Conservation (phyloP, 2,329 filamentous ascomycete species). For the Tolypocladium cylindrosporum region DNA sequence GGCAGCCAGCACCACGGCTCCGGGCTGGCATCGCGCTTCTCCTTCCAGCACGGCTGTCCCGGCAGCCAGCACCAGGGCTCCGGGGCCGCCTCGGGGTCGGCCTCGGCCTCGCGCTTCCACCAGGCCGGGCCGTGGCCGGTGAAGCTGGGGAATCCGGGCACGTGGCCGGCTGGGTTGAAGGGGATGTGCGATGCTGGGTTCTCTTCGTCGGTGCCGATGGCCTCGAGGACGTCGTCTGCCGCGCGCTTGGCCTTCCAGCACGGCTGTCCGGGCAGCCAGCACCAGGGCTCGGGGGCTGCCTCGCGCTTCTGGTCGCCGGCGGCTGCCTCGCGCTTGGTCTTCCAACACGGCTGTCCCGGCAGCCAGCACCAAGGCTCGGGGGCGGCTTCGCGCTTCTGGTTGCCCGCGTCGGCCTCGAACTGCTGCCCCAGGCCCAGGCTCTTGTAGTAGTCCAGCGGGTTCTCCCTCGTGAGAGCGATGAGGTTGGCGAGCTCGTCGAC, state of each 20-base stretch:
- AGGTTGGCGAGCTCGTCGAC: slow-evolving; percentile 27
- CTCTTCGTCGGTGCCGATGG: slow-evolving; percentile 10
- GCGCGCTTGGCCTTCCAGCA: slow-evolving; percentile 29
- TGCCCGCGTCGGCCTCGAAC: slow-evolving; percentile 11
- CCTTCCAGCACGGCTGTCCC: slow-evolving; percentile 11
- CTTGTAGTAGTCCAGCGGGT: slow-evolving; percentile 21
- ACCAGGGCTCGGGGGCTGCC: slow-evolving; percentile 13
- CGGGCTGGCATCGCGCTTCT: not conserved
- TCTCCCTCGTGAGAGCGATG: slow-evolving; percentile 18
- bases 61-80: not conserved
- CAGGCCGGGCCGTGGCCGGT: slow-evolving; percentile 14
- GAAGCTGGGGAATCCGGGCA: slow-evolving; percentile 5
- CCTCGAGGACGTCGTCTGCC: slow-evolving; percentile 19
- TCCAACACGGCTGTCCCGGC: slow-evolving; percentile 20
- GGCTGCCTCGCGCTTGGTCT: too few relatives aligned
- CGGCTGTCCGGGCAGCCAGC: slow-evolving; percentile 24
- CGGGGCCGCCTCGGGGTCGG: not conserved
- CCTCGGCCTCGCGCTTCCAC: slow-evolving; percentile 14
- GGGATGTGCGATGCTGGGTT: slow-evolving; percentile 17
- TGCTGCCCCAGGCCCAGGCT: slow-evolving; percentile 17
- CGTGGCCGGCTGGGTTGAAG: slow-evolving; percentile 12
- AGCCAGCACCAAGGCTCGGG: slow-evolving; percentile 22
- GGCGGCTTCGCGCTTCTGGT: slow-evolving; percentile 12
- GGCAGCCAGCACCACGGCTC: slow-evolving; percentile 20
- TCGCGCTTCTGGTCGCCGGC: not conserved